Conservation (phyloP, 1,284 basidiomycete species). For the Pseudomicrostroma phylloplanum region DNA sequence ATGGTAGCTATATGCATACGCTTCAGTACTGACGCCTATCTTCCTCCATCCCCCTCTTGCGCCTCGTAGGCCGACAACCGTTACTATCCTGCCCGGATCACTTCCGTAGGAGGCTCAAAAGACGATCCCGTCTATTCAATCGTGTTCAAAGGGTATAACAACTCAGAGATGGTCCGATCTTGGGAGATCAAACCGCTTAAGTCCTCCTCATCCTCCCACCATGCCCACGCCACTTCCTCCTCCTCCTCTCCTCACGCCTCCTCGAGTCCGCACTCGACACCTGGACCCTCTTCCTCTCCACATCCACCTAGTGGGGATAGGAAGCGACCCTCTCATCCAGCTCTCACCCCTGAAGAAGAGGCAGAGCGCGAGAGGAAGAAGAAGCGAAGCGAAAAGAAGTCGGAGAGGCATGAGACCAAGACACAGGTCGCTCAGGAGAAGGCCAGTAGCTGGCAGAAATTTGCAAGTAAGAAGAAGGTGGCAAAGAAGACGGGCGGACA, state of each 20-base stretch:
- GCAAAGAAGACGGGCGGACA: conserved; percentile 56
- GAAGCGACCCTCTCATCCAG: not conserved
- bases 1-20: not conserved
- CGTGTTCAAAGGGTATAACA: conserved; percentile 89
- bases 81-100: conserved; percentile 37
- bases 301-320: no score
- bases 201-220: conserved; percentile 48
- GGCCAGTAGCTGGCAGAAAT: conserved; percentile 92
- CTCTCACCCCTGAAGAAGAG: conserved; percentile 60
- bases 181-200: conserved; percentile 52
- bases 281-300: not conserved
- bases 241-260: conserved; percentile 13
- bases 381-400: conserved; percentile 92
- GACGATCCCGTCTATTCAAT: conserved; percentile 84
- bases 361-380: conserved; percentile 78
- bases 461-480: conserved; percentile 63
- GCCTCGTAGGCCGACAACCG: conserved; percentile 31
- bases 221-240: conserved; percentile 38
- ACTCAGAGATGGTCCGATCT: conserved; percentile 70
- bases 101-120: conserved; percentile 71
- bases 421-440: conserved; percentile 81
- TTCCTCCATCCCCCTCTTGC: not conserved
- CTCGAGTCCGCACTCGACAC: not conserved
- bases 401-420: conserved; percentile 76
- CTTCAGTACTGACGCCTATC: not conserved